A percentile compares a stretch with the other conserved stretches of the same genome.
These are phyloP conservation scores for Dothideomycetidae sp. DNA, from an alignment of 2,329 filamentous ascomycete genomes.

Conservation along the genomic window DNA sequence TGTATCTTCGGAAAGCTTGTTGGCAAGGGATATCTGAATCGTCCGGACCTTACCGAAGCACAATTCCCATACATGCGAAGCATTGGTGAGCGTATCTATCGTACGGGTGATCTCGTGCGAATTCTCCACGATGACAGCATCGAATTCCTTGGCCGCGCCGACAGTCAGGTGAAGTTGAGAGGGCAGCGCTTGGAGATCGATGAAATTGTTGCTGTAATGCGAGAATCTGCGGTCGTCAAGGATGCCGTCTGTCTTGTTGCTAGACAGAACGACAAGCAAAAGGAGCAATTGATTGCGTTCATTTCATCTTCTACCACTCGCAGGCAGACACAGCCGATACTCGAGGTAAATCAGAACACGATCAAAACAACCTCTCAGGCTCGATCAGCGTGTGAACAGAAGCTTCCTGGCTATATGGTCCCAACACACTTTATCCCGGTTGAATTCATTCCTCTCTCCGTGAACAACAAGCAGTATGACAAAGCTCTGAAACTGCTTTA, in stretches of 20 bases:
- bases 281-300: slow-evolving; percentile 73
- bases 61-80: slow-evolving; percentile 53
- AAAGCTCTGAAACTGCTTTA: slow-evolving; percentile 58
- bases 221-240: slow-evolving; percentile 41
- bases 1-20: slow-evolving; percentile 80
- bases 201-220: slow-evolving; percentile 79
- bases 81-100: slow-evolving; percentile 47
- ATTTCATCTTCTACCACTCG: slow-evolving; percentile 26
- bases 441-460: slow-evolving; percentile 59
- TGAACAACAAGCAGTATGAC: slow-evolving; percentile 79
- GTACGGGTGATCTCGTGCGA: slow-evolving; percentile 78
- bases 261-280: slow-evolving; percentile 56
- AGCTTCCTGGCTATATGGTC: slow-evolving; percentile 76
- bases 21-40: slow-evolving; percentile 76
- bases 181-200: slow-evolving; percentile 80
- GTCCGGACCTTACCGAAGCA: slow-evolving; percentile 60
- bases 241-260: slow-evolving; percentile 67
- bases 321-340: slow-evolving; percentile 9
- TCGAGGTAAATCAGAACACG: slow-evolving; percentile 5
- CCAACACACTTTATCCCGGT: slow-evolving; percentile 69
- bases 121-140: slow-evolving; percentile 69
- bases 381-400: slow-evolving; percentile 50
- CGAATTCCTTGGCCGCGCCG: slow-evolving; percentile 73
- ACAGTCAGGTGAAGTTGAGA: slow-evolving; percentile 84
- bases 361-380: slow-evolving; percentile 32